Percentiles rank a stretch among this genome's conserved stretches.
Conservation (phyloP, 148 eudicot species). For the Rhododendron ferrugineum region DNA sequence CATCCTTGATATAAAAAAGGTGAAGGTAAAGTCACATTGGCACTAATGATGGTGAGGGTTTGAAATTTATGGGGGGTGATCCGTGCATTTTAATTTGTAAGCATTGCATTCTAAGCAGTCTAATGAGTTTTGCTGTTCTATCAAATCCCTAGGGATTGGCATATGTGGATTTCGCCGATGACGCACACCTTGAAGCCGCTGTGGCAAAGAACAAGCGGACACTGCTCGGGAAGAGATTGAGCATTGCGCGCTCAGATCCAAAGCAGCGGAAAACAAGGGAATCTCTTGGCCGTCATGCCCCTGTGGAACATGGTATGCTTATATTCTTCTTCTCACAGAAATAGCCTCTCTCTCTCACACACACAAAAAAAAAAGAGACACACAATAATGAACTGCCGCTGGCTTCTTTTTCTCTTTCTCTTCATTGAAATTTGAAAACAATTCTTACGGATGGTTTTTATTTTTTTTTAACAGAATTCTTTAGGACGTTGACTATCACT, state of each 20-base stretch:
- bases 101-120: not conserved
- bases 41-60: not conserved
- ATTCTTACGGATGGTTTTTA: not conserved
- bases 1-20: not conserved
- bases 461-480: not conserved
- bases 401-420: not conserved
- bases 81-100: not conserved
- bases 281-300: constrained; percentile 26
- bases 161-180: constrained; percentile 86
- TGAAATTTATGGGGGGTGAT: not conserved
- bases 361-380: not conserved
- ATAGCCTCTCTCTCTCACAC: not conserved
- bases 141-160: constrained; percentile 69
- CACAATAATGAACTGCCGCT: not conserved
- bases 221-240: constrained; percentile 59
- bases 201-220: constrained; percentile 60
- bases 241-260: constrained; percentile 85
- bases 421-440: not conserved
- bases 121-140: not conserved
- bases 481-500: not conserved
- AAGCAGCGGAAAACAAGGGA: constrained; percentile 39
- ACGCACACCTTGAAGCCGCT: constrained; percentile 74
- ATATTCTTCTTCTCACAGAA: not conserved
- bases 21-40: not conserved
- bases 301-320: constrained; percentile 30